Evolutionary conservation across 306 rosid genomes (phyloP).

Genomic region (Cajanus cajan): DNA sequence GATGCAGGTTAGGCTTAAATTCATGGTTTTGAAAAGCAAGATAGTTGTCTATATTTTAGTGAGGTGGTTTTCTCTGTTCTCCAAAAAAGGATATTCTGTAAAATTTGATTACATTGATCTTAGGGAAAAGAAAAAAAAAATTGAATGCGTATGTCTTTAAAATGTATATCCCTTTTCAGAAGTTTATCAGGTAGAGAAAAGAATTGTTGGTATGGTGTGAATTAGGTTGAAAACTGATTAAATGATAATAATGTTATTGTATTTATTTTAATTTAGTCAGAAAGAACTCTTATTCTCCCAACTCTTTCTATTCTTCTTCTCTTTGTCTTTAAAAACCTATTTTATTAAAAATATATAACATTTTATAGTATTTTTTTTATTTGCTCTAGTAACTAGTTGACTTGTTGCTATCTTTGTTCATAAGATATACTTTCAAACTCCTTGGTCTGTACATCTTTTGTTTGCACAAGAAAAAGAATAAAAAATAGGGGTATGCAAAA

Average conservation of each 20-base stretch:
- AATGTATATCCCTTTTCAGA: background rate
- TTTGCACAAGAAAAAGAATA: background rate
- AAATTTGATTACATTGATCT: constrained; percentile 16
- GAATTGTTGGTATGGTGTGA: constrained; percentile 16
- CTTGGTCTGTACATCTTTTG: constrained; percentile 21
- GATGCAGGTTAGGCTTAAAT: constrained; percentile 66
- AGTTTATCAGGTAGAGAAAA: constrained; percentile 13
- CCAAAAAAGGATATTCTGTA: background rate
- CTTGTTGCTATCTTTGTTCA: constrained; percentile 10
- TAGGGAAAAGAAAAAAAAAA: background rate
- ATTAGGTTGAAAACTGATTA: constrained; percentile 5
- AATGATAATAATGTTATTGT: background rate
- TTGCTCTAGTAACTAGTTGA: background rate
- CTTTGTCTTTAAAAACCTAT: background rate
- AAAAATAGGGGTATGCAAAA: no score
- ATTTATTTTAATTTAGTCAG: background rate
- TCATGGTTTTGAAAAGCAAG: background rate
- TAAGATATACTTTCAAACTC: constrained; percentile 5
- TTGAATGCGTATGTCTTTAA: background rate
- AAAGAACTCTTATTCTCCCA: background rate
- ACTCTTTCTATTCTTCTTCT: background rate
- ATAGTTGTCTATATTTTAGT: constrained; percentile 17
- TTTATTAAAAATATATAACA: background rate
- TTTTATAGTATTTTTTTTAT: background rate
- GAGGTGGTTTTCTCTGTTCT: constrained; percentile 13